phyloP scores from a whole-genome alignment of 202 grass and related monocot species.

The Cymbopogon flexuosus region DNA sequence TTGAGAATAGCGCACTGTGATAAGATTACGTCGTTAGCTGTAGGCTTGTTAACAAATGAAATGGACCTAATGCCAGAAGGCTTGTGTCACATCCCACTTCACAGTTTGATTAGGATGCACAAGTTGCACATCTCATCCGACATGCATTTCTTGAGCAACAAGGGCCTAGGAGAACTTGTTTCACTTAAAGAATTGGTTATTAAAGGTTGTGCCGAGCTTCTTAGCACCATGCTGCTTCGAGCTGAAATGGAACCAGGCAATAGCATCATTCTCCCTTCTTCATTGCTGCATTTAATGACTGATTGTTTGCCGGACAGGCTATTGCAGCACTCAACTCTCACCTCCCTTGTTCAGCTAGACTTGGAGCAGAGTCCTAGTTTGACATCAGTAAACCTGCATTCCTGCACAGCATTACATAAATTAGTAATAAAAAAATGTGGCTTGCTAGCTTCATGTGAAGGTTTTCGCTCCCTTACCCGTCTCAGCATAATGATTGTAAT shows the following conservation, averaged over 20 bases:
- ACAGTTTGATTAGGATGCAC: background rate
- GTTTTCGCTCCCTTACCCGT: background rate
- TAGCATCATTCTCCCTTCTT: background rate
- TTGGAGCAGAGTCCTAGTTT: constrained; percentile 15
- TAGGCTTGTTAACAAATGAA: background rate
- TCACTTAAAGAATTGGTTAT: background rate
- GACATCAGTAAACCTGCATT: background rate
- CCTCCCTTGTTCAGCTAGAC: constrained; percentile 16
- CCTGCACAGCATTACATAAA: background rate
- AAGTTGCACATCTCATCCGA: constrained; percentile 5
- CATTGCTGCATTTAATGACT: background rate
- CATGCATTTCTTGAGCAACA: background rate
- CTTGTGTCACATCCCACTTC: background rate
- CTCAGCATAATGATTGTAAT: background rate
- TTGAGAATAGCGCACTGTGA: background rate
- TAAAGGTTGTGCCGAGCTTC: background rate
- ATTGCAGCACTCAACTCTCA: background rate
- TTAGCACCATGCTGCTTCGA: background rate
- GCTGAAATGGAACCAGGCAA: background rate
- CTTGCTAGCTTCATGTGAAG: background rate
- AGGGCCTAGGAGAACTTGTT: background rate
- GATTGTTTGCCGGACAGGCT: background rate
- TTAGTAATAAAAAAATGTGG: background rate
- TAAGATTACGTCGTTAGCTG: background rate
- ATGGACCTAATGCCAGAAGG: background rate